These are phyloP conservation scores for Nematodospora valgi DNA, from an alignment of 805 yeast species.

Conservation along the genomic window DNA sequence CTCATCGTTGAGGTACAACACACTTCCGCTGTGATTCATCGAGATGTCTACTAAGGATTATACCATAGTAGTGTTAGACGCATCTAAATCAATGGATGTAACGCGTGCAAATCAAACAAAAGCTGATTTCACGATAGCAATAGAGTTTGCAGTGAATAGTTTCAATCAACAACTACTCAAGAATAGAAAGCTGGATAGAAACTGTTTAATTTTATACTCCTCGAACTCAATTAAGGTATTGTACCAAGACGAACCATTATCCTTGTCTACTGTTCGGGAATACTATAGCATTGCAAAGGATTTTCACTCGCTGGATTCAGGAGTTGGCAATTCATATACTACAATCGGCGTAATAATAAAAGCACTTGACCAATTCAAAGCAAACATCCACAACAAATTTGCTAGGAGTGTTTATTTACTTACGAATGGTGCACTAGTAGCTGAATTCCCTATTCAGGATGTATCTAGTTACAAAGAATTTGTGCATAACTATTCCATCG, in stretches of 20 bases:
- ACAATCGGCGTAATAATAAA: constrained; percentile 1
- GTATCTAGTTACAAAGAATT: neutral
- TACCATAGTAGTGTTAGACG: constrained; percentile 50
- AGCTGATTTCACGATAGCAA: constrained; percentile 34
- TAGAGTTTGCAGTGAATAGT: constrained; percentile 41
- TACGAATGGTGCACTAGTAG: constrained; percentile 16
- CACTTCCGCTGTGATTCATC: too few relatives aligned
- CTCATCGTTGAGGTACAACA: too few relatives aligned
- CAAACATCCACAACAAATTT: constrained; percentile 21
- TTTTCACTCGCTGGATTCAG: neutral
- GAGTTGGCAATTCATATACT: neutral
- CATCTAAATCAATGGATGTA: constrained; percentile 42
- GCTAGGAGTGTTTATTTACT: constrained; percentile 35
- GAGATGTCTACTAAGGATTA: constrained; percentile 25
- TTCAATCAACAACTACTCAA: constrained; percentile 23
- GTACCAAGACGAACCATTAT: constrained; percentile 8
- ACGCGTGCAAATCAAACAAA: constrained; percentile 34
- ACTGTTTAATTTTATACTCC: constrained; percentile 24
- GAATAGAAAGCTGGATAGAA: constrained; percentile 38
- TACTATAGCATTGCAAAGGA: neutral
- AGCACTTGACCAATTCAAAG: constrained; percentile 10
- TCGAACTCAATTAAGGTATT: constrained; percentile 9
- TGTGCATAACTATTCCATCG: constrained; percentile 2
- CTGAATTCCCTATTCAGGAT: constrained; percentile 9
- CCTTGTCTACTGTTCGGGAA: constrained; percentile 2